A percentile compares a stretch with the other conserved stretches of the same genome.
Evolutionary conservation across 1,284 basidiomycete species (phyloP).

Genomic region (Rhodotorula sp.): DNA sequence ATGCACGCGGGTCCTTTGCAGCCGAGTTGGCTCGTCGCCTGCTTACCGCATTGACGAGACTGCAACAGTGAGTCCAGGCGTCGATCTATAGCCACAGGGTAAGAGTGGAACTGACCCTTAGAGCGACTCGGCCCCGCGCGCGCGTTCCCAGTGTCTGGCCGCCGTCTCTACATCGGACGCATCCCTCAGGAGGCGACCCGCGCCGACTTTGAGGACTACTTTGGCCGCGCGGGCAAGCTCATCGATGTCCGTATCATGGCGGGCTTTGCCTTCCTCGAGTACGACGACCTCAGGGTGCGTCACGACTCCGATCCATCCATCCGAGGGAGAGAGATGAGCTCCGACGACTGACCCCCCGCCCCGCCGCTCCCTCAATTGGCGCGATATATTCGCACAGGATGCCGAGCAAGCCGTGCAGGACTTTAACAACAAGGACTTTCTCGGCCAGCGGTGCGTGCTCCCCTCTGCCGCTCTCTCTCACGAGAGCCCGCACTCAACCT

Average conservation of each 20-base stretch:
- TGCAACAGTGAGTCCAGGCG: too few relatives aligned
- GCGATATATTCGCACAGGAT: conserved; percentile 57
- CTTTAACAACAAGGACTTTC: conserved; percentile 80
- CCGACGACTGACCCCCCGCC: too few relatives aligned
- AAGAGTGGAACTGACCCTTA: background rate
- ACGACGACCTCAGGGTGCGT: conserved; percentile 71
- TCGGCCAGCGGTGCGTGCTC: conserved; percentile 71
- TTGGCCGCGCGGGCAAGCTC: conserved; percentile 74
- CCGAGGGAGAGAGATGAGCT: background rate
- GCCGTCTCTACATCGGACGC: conserved; percentile 44
- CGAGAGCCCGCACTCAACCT: background rate
- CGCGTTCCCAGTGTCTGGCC: conserved; percentile 32
- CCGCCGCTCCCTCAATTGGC: too few relatives aligned
- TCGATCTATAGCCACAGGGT: too few relatives aligned
- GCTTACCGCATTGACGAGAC: too few relatives aligned
- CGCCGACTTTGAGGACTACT: conserved; percentile 40
- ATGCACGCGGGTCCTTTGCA: too few relatives aligned
- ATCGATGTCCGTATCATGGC: conserved; percentile 89
- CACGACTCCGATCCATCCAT: background rate
- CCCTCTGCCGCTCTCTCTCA: background rate
- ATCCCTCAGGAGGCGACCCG: conserved; percentile 37
- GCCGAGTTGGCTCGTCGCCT: too few relatives aligned
- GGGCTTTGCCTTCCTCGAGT: conserved; percentile 92
- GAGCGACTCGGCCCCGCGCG: background rate
- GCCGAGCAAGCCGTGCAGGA: conserved; percentile 85